Conservation (phyloP, 2,329 filamentous ascomycete genomes). For the Penicillium thymicola region DNA sequence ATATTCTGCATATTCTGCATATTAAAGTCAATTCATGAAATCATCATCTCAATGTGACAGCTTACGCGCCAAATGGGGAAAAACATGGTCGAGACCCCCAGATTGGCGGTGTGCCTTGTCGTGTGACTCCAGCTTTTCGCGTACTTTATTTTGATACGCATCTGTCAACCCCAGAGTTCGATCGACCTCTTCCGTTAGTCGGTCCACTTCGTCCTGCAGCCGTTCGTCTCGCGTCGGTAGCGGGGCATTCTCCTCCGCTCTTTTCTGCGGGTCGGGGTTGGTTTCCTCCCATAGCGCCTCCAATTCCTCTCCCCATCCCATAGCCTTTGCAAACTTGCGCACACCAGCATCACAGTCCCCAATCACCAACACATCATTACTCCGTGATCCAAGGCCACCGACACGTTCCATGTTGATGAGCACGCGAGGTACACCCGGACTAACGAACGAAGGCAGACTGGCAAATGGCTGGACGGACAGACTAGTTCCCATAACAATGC, state of each 20-base stretch:
- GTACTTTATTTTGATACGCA: constrained; percentile 44
- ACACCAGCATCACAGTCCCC: constrained; percentile 83
- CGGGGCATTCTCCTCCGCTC: constrained; percentile 39
- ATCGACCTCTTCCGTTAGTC: constrained; percentile 58
- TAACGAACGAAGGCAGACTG: constrained; percentile 65
- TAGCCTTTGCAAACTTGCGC: constrained; percentile 68
- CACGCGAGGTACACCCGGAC: constrained; percentile 65
- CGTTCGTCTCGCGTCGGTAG: constrained; percentile 53
- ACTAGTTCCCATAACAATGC: constrained; percentile 86
- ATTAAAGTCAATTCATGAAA: constrained; percentile 1
- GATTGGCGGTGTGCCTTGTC: constrained; percentile 11
- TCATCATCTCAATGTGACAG: constrained; percentile 5
- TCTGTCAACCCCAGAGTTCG: constrained; percentile 51
- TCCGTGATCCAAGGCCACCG: constrained; percentile 69
- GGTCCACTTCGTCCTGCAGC: constrained; percentile 57
- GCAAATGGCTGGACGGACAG: constrained; percentile 87
- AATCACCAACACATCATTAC: constrained; percentile 81
- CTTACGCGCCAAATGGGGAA: constrained; percentile 33
- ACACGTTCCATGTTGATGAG: constrained; percentile 86
- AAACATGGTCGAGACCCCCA: constrained; percentile 34
- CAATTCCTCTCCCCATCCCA: constrained; percentile 84
- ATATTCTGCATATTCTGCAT: not conserved
- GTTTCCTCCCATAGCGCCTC: constrained; percentile 69
- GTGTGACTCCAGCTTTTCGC: constrained; percentile 25
- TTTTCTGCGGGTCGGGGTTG: constrained; percentile 59